phyloP scores from a whole-genome alignment of 352 stramenopile genomes.

The Aphanomyces stellatus region DNA sequence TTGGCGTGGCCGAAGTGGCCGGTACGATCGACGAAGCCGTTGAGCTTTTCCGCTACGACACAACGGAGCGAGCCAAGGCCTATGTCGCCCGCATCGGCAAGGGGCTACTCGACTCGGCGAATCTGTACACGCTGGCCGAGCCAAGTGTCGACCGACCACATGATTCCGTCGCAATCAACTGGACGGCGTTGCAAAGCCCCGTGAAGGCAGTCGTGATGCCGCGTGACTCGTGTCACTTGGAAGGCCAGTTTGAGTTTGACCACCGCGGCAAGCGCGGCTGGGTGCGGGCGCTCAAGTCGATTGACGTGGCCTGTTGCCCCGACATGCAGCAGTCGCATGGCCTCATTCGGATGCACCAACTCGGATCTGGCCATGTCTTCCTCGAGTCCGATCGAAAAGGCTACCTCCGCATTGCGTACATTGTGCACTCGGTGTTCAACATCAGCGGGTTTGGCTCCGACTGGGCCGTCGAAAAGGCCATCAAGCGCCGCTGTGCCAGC shows the following conservation, averaged over 20 bases:
- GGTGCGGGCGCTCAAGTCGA: conserved; percentile 65
- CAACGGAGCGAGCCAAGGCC: background rate
- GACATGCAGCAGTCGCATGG: conserved; percentile 42
- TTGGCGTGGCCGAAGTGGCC: background rate
- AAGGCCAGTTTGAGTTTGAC: conserved; percentile 41
- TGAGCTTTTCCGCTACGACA: background rate
- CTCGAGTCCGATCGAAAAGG: conserved; percentile 42
- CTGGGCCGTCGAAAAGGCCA: background rate
- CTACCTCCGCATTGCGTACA: conserved; percentile 32
- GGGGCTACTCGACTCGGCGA: background rate
- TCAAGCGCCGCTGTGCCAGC: background rate
- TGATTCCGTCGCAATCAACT: background rate
- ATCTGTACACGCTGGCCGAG: background rate
- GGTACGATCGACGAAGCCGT: background rate
- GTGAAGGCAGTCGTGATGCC: background rate
- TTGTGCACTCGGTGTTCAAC: background rate
- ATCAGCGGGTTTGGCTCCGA: background rate
- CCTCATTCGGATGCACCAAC: conserved; percentile 53
- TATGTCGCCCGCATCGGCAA: background rate
- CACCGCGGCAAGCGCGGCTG: conserved; percentile 60
- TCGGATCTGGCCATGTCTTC: conserved; percentile 70
- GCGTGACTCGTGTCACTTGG: background rate
- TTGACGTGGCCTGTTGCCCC: conserved; percentile 58
- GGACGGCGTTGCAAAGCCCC: background rate
- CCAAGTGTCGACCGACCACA: background rate